phyloP scores from a whole-genome alignment of 345 rosid genomes.

The Zanthoxylum bungeanum region DNA sequence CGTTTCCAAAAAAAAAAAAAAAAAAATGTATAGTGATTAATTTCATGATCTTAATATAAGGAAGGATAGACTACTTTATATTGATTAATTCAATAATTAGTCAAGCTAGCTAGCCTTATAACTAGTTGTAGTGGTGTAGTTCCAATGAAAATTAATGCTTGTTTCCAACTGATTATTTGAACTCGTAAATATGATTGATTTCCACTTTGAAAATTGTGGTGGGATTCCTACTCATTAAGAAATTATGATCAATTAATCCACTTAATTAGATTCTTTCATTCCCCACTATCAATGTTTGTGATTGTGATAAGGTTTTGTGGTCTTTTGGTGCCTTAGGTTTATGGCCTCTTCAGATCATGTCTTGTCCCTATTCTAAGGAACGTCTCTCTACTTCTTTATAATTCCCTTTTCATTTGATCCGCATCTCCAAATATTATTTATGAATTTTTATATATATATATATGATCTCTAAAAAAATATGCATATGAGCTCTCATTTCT shows the following conservation, averaged over 20 bases:
- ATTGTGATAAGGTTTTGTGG: neutral
- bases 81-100: too few species aligned
- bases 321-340: neutral
- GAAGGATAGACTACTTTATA: neutral
- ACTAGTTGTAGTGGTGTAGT: slow-evolving; percentile 3
- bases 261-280: neutral
- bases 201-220: slow-evolving; percentile 25
- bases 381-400: slow-evolving; percentile 5
- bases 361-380: slow-evolving; percentile 24
- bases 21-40: too few species aligned
- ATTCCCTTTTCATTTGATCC: neutral
- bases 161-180: neutral
- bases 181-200: slow-evolving; percentile 5
- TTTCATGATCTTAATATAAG: neutral
- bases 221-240: slow-evolving; percentile 28
- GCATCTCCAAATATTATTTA: neutral
- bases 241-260: neutral
- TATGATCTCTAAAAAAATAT: neutral
- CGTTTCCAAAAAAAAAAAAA: too few species aligned
- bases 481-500: slow-evolving; percentile 2
- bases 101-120: too few species aligned
- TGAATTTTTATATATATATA: neutral
- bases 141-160: neutral
- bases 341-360: slow-evolving; percentile 13
- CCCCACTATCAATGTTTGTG: slow-evolving; percentile 12